Conservation (phyloP, 305 asterid species). For the Salvia sclarea region DNA sequence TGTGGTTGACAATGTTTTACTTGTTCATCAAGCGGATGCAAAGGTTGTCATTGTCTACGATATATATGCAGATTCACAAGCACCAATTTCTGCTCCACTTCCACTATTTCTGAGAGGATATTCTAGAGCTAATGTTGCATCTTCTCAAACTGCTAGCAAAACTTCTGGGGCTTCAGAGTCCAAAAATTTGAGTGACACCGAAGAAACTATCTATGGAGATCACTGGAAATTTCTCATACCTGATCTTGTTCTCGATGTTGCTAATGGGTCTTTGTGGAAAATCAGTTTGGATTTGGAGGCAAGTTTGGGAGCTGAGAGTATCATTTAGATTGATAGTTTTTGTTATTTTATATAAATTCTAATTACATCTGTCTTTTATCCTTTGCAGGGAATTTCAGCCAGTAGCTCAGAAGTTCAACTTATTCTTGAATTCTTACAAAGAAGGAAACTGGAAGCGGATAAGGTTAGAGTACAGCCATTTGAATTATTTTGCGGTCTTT, state of each 20-base stretch:
- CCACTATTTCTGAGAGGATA: slow-evolving; percentile 81
- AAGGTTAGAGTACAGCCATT: slow-evolving; percentile 53
- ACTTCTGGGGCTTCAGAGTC: slow-evolving; percentile 46
- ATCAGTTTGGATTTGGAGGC: slow-evolving; percentile 87
- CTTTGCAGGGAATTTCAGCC: slow-evolving; percentile 84
- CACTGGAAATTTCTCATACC: slow-evolving; percentile 89
- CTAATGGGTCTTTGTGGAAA: slow-evolving; percentile 81
- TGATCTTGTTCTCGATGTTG: slow-evolving; percentile 78
- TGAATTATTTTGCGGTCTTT: slow-evolving; percentile 21
- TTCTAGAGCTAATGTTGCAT: slow-evolving; percentile 49
- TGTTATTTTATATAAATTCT: slow-evolving; percentile 33
- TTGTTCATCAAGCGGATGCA: slow-evolving; percentile 96
- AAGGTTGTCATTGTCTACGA: slow-evolving; percentile 92
- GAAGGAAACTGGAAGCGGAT: slow-evolving; percentile 83
- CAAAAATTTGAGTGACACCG: slow-evolving; percentile 44
- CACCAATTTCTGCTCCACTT: slow-evolving; percentile 94
- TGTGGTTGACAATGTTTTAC: slow-evolving; percentile 83
- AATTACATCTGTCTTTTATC: slow-evolving; percentile 26
- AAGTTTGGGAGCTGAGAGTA: slow-evolving; percentile 40
- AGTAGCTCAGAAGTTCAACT: slow-evolving; percentile 86
- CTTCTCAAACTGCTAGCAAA: slow-evolving; percentile 48
- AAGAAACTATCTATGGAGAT: slow-evolving; percentile 64
- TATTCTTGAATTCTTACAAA: slow-evolving; percentile 83
- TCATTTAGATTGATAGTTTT: slow-evolving; percentile 23
- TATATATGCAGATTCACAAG: slow-evolving; percentile 68